Evolutionary conservation across 78 protist genomes (phyloP).

Genomic region (Chrysochromulina tobinii): DNA sequence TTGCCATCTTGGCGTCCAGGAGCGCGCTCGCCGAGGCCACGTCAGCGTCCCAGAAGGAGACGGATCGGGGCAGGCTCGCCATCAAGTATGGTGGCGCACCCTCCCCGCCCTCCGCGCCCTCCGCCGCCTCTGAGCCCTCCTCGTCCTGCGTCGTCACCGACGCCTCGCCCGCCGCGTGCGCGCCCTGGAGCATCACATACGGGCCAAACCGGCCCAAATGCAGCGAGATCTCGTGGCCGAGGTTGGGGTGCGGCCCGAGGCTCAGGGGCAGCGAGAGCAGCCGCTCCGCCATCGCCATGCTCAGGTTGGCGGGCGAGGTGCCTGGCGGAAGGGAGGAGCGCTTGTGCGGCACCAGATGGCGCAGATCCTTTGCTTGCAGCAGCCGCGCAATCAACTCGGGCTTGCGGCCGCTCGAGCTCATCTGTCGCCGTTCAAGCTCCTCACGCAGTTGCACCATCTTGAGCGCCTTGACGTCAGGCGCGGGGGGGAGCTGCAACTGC

Average conservation of each 20-base stretch:
- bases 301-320: not conserved
- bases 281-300: not conserved
- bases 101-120: no score
- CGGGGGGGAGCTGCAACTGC: not conserved
- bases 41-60: no score
- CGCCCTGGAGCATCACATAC: not conserved
- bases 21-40: no score
- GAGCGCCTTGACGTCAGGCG: not conserved
- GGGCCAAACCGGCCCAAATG: not conserved
- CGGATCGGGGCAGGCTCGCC: no score
- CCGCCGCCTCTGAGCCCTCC: no score
- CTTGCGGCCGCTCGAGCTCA: not conserved
- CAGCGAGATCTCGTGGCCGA: not conserved
- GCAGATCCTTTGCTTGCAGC: not conserved
- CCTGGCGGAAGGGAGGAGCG: not conserved
- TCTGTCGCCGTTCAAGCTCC: not conserved
- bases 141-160: no score
- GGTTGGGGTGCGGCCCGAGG: slow-evolving; percentile 15
- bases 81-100: no score
- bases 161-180: no score
- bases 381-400: not conserved
- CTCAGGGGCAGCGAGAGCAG: not conserved
- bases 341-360: not conserved
- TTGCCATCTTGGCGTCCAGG: no score
- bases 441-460: not conserved